A percentile compares a stretch with the other conserved stretches of the same genome.
Evolutionary conservation across 2,329 filamentous ascomycete genomes (phyloP).

Genomic region (Paecilomyces dactylethromorphus): DNA sequence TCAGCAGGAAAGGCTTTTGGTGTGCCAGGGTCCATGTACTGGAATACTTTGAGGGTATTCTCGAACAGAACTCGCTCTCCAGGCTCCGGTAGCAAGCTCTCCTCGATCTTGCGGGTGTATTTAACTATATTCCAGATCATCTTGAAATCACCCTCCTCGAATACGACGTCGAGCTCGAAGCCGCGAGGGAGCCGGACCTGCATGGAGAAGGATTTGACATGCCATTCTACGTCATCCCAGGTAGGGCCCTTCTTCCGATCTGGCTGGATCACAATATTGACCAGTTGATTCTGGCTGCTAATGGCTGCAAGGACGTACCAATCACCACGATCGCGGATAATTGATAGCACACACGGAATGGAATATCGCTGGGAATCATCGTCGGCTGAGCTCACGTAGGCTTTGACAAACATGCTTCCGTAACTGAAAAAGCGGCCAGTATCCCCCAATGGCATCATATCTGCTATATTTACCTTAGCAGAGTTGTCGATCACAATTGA

Average conservation of each 20-base stretch:
- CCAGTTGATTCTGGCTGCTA: slow-evolving; percentile 69
- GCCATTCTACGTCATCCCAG: slow-evolving; percentile 81
- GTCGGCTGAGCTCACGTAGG: slow-evolving; percentile 66
- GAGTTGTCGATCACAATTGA: slow-evolving; percentile 41
- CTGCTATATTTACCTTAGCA: slow-evolving; percentile 48
- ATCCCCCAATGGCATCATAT: slow-evolving; percentile 72
- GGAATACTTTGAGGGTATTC: slow-evolving; percentile 64
- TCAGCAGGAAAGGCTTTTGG: slow-evolving; percentile 72
- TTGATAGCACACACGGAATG: slow-evolving; percentile 69
- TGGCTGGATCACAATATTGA: slow-evolving; percentile 67
- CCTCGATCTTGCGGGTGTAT: slow-evolving; percentile 70
- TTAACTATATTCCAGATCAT: slow-evolving; percentile 78
- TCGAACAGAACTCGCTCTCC: slow-evolving; percentile 68
- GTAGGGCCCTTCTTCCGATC: slow-evolving; percentile 62
- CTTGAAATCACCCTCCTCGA: slow-evolving; percentile 70
- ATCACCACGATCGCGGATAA: slow-evolving; percentile 63
- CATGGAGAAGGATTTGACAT: slow-evolving; percentile 58
- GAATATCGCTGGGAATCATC: slow-evolving; percentile 60
- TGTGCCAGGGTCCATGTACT: slow-evolving; percentile 71
- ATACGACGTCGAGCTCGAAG: slow-evolving; percentile 64
- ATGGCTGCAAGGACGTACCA: slow-evolving; percentile 66
- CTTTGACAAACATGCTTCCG: slow-evolving; percentile 68
- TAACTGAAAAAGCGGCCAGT: slow-evolving; percentile 69
- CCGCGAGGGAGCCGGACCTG: slow-evolving; percentile 67
- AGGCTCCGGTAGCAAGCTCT: slow-evolving; percentile 59